Evolutionary conservation across 352 stramenopile genomes (phyloP).

Genomic region (Phytophthora megakarya): DNA sequence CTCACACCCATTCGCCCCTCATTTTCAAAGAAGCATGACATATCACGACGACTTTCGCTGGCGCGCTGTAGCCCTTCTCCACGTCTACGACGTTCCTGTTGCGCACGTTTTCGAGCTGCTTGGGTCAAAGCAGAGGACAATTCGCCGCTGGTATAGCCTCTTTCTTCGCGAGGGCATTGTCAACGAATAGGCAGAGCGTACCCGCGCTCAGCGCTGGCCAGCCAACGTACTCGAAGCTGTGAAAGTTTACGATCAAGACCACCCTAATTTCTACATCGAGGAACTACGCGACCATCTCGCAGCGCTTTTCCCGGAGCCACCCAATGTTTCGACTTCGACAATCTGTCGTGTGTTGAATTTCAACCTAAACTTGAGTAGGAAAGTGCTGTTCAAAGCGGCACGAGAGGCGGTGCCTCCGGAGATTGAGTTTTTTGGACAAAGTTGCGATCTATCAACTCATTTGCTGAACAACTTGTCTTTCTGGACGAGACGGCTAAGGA

Average conservation of each 20-base stretch:
- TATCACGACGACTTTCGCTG: constrained; percentile 15
- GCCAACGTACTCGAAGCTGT: not conserved
- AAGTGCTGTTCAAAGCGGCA: not conserved
- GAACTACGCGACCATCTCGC: not conserved
- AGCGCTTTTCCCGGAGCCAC: not conserved
- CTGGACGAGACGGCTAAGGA: constrained; percentile 11
- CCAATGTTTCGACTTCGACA: not conserved
- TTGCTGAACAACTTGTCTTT: constrained; percentile 14
- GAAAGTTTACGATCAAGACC: not conserved
- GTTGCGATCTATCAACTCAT: not conserved
- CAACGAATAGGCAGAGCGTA: not conserved
- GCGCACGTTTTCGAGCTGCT: not conserved
- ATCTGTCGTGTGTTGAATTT: constrained; percentile 3
- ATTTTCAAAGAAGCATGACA: too few relatives aligned
- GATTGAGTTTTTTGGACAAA: constrained; percentile 3
- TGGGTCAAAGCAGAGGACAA: not conserved
- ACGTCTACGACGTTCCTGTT: not conserved
- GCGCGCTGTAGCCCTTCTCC: not conserved
- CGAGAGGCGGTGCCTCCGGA: constrained; percentile 2
- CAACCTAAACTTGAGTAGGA: constrained; percentile 1
- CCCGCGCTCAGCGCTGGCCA: not conserved
- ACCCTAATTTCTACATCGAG: constrained; percentile 9
- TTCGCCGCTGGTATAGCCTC: constrained; percentile 3
- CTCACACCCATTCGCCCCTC: too few relatives aligned
- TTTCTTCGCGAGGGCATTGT: not conserved